These are phyloP conservation scores for Brachypodium distachyon DNA, from an alignment of 202 grass and related monocot genomes.

Conservation along the genomic window DNA sequence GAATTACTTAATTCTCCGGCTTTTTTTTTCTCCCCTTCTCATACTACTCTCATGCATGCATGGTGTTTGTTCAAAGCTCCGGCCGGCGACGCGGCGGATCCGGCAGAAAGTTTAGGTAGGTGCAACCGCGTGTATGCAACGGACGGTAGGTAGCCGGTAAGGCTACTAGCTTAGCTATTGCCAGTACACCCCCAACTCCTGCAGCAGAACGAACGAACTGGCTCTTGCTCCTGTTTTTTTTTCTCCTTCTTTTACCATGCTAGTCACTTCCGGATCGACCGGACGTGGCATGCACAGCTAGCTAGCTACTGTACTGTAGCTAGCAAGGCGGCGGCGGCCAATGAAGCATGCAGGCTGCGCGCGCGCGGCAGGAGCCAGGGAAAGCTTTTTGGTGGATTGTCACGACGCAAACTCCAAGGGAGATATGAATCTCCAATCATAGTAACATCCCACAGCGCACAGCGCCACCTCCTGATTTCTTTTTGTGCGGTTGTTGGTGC, in stretches of 20 bases:
- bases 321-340: conserved; percentile 22
- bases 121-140: conserved; percentile 11
- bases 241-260: conserved; percentile 16
- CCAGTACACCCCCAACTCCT: not conserved
- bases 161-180: not conserved
- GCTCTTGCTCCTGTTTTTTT: conserved; percentile 7
- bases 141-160: conserved; percentile 14
- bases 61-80: not conserved
- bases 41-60: conserved; percentile 16
- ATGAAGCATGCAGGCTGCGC: conserved; percentile 28
- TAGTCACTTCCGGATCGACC: not conserved
- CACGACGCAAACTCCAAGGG: conserved; percentile 49
- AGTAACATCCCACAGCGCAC: conserved; percentile 38
- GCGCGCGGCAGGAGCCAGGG: not conserved
- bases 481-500: conserved; percentile 54
- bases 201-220: not conserved
- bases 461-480: conserved; percentile 33
- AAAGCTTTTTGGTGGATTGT: conserved; percentile 7
- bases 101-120: not conserved
- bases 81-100: not conserved
- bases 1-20: not conserved
- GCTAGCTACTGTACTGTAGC: too few species aligned
- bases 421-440: conserved; percentile 65
- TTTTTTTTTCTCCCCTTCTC: not conserved
- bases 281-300: conserved; percentile 13